A percentile compares a stretch with the other conserved stretches of the same genome.
These are phyloP conservation scores for Candida peoriensis DNA, from an alignment of 805 yeast genomes.

Conservation along the genomic window DNA sequence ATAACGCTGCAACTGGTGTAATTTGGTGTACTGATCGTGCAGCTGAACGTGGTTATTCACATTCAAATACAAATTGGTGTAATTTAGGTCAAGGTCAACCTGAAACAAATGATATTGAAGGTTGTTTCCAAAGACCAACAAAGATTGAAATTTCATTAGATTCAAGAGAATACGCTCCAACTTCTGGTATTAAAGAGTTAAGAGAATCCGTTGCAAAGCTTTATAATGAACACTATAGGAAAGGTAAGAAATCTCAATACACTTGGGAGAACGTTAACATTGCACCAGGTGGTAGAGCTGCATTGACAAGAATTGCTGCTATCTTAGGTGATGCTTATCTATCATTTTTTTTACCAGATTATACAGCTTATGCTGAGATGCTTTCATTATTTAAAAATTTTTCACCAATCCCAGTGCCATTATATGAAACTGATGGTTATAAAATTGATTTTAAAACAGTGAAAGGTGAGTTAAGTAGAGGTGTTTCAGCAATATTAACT, in stretches of 20 bases:
- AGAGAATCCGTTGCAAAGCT: conserved; percentile 54
- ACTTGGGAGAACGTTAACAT: conserved; percentile 56
- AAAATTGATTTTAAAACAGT: conserved; percentile 48
- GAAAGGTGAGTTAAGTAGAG: conserved; percentile 47
- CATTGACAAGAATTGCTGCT: conserved; percentile 57
- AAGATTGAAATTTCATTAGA: conserved; percentile 41
- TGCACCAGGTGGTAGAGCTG: conserved; percentile 64
- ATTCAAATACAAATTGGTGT: conserved; percentile 40
- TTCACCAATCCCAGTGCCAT: conserved; percentile 59
- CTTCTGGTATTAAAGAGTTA: conserved; percentile 49
- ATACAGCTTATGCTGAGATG: conserved; percentile 65
- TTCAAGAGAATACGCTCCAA: conserved; percentile 54
- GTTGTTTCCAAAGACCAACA: conserved; percentile 51
- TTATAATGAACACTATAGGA: conserved; percentile 50
- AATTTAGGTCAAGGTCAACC: conserved; percentile 65
- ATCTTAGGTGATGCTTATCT: conserved; percentile 54
- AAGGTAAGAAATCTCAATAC: conserved; percentile 44
- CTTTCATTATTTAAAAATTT: conserved; percentile 56
- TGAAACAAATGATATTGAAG: conserved; percentile 56
- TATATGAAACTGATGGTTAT: conserved; percentile 52
- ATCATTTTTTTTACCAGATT: conserved; percentile 57
- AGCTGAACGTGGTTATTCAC: conserved; percentile 45
- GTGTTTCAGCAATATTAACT: conserved; percentile 52
- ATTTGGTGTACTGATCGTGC: conserved; percentile 64
- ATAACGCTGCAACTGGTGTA: conserved; percentile 58